These are phyloP conservation scores for Hibiscus syriacus DNA, from an alignment of 345 rosid species.

Conservation along the genomic window DNA sequence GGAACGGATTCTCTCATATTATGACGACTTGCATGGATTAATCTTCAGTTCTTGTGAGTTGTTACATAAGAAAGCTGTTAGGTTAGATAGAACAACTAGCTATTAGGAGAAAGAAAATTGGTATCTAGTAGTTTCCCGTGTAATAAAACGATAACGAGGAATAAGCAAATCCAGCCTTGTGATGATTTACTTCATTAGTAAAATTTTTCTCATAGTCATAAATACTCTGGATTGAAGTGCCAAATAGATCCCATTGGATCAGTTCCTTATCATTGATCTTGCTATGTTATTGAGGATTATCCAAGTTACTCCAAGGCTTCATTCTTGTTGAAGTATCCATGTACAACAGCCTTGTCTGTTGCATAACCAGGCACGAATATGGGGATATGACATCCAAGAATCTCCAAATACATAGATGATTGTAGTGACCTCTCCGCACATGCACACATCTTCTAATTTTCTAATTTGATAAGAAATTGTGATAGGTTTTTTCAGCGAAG, in stretches of 20 bases:
- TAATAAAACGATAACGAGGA: background rate
- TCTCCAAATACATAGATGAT: background rate
- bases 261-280: no score
- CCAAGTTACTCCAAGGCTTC: background rate
- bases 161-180: no score
- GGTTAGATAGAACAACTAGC: background rate
- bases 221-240: no score
- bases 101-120: background rate
- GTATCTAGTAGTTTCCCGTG: background rate
- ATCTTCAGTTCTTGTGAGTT: background rate
- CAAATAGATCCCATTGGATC: no score
- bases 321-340: background rate
- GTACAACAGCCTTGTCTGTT: background rate
- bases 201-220: no score
- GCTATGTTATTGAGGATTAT: background rate
- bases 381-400: background rate
- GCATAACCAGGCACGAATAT: background rate
- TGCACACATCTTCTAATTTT: background rate
- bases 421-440: background rate
- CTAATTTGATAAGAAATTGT: background rate
- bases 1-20: background rate
- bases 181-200: no score
- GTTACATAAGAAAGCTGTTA: background rate
- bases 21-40: background rate
- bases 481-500: background rate